Conservation (phyloP, 2,329 filamentous ascomycete genomes). For the Curvularia sp. region DNA sequence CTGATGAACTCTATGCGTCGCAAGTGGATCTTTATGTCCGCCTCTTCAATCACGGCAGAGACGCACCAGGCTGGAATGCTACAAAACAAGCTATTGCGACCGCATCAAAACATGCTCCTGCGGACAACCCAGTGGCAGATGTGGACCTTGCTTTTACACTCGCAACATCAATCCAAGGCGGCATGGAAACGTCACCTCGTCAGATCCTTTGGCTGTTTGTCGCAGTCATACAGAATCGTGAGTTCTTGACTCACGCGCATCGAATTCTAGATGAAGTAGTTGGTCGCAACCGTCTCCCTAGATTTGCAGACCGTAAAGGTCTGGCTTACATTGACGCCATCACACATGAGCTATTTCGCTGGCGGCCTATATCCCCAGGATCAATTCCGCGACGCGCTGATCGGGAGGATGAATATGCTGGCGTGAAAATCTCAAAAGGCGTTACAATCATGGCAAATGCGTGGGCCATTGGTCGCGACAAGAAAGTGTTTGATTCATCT, state of each 20-base stretch:
- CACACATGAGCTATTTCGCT: constrained; percentile 17
- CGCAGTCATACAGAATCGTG: constrained; percentile 9
- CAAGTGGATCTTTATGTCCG: constrained; percentile 18
- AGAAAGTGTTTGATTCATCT: constrained; percentile 15
- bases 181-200: constrained; percentile 21
- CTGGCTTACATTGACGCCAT: constrained; percentile 19
- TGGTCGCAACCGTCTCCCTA: constrained; percentile 15
- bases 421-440: constrained; percentile 13
- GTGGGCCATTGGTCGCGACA: constrained; percentile 19
- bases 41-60: constrained; percentile 12
- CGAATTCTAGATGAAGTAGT: constrained; percentile 13
- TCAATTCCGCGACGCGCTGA: constrained; percentile 18
- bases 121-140: constrained; percentile 7
- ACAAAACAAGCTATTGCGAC: constrained; percentile 16
- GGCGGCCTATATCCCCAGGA: constrained; percentile 18
- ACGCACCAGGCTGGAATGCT: constrained; percentile 17
- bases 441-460: constrained; percentile 21
- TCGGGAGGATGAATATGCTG: constrained; percentile 12
- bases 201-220: constrained; percentile 20
- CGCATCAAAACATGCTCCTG: constrained; percentile 12
- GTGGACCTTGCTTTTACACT: constrained; percentile 20
- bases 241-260: constrained; percentile 11
- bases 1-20: constrained; percentile 16
- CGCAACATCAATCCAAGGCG: constrained; percentile 19
- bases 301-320: constrained; percentile 8